Conservation (phyloP, 768 basidiomycete species). For the Lactarius vividus region DNA sequence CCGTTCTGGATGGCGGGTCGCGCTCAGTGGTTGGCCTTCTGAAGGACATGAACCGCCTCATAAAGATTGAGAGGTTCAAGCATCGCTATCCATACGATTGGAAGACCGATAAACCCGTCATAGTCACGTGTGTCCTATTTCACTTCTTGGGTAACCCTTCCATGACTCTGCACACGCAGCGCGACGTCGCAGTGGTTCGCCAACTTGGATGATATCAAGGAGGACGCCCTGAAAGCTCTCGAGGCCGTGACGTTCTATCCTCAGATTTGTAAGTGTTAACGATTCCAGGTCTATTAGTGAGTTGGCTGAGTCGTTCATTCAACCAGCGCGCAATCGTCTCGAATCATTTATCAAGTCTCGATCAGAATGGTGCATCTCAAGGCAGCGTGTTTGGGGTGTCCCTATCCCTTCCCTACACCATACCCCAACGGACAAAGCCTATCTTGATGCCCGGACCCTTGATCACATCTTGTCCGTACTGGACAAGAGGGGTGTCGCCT, state of each 20-base stretch:
- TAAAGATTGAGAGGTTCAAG: constrained; percentile 67
- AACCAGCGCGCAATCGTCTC: constrained; percentile 79
- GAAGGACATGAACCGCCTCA: constrained; percentile 49
- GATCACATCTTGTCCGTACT: constrained; percentile 76
- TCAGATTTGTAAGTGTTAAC: constrained; percentile 52
- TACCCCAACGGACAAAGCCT: constrained; percentile 53
- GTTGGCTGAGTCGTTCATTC: neutral
- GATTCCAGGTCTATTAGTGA: neutral
- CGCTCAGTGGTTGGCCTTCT: constrained; percentile 64
- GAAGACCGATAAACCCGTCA: constrained; percentile 91
- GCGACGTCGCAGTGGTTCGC: constrained; percentile 99
- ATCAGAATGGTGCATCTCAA: constrained; percentile 98
- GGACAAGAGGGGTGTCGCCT: constrained; percentile 63
- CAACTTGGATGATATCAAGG: constrained; percentile 82
- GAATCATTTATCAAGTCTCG: constrained; percentile 82
- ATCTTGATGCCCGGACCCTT: constrained; percentile 64
- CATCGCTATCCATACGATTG: constrained; percentile 97
- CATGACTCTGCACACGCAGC: constrained; percentile 38
- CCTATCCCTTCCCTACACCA: constrained; percentile 90
- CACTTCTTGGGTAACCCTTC: neutral
- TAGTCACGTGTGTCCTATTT: constrained; percentile 65
- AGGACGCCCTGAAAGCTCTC: constrained; percentile 66
- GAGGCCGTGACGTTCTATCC: constrained; percentile 75
- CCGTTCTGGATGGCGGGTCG: constrained; percentile 71
- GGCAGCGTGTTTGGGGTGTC: constrained; percentile 96